Base-by-base conservation (phyloP, 768 basidiomycete genomes). In the Terana coerulea region DNA sequence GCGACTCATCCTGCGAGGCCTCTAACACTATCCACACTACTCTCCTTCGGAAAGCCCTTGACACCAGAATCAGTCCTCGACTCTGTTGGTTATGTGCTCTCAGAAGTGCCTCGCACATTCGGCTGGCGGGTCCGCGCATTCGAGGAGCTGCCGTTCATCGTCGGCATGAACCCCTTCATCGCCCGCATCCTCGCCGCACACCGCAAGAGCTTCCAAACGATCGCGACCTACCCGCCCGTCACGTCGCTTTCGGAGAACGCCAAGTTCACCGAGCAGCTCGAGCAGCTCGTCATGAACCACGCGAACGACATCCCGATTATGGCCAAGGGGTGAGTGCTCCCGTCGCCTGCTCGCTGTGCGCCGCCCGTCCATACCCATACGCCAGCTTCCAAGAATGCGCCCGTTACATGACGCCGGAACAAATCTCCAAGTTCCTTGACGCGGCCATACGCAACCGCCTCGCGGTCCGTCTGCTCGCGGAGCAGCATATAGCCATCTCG, bases 161-260 rank as follows among this genome's bases (percentile, higher is more conserved):
- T 92, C 43, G 91, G 89, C 19, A 91, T 87, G 46, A 93, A 93
- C 65, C 91, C 91, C 12, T 90, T 88, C 67, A 79, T 93, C n/a
- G 76, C 86, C 3, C 81, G 78, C 51, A 82, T 81, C 11, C 73
- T 91, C 53, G 71, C 82, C 49, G 75, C 84, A 5, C 86, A 89
- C 68, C 74, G 79, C 58, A 75, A 80, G 41, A 85, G 85, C 65
- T 90, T 92, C 62, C 69, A 76, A 45, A 80, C 79, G 62, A 73
- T 91, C 31, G 83, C 86, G 15, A 83, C 75, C 19, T 80, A 88
- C 61, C 80, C 84, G 6, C 70, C 74, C 1, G 80, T 92, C 48
- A 78, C 69, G 26, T 84, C 75, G 17, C 71, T 90, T 22, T 76
- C 81, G 48, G 84, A 90, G 54, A 95, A 94, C 56, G 72, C 73